Percentiles rank a stretch among this genome's conserved stretches.
These are phyloP conservation scores for Mortierella alpina DNA, from an alignment of 192 early-diverging fungal genomes.

Conservation along the genomic window DNA sequence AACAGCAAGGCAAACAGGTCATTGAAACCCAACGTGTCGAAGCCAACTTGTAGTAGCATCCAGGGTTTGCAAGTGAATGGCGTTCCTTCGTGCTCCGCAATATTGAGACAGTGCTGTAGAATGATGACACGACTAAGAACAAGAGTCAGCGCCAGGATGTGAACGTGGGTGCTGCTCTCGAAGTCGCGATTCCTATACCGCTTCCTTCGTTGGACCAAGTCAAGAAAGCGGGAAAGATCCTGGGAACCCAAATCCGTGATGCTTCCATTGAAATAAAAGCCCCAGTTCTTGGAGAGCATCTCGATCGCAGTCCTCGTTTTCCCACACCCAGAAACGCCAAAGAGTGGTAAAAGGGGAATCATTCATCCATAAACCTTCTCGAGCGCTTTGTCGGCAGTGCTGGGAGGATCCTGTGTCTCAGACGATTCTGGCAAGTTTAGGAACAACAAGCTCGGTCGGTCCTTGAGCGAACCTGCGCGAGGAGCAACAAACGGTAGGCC, in stretches of 20 bases:
- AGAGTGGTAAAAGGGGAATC: conserved; percentile 11
- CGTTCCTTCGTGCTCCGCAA: conserved; percentile 13
- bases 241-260: conserved; percentile 15
- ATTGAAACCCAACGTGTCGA: conserved; percentile 4
- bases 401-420: conserved; percentile 25
- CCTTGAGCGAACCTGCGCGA: not conserved
- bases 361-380: conserved; percentile 9
- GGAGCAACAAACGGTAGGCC: conserved; percentile 10
- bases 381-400: conserved; percentile 21
- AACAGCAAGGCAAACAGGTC: conserved; percentile 35
- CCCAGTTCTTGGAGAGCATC: conserved; percentile 36
- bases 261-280: conserved; percentile 40
- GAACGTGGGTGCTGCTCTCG: conserved; percentile 17
- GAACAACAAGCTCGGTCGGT: conserved; percentile 31
- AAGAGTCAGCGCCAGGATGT: conserved; percentile 23
- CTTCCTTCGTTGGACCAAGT: not conserved
- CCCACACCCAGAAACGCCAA: conserved; percentile 37
- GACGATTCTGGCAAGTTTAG: conserved; percentile 26
- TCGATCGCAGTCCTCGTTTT: conserved; percentile 37
- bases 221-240: conserved; percentile 20
- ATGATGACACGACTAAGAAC: conserved; percentile 25
- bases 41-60: conserved; percentile 25
- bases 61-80: conserved; percentile 33
- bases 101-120: conserved; percentile 18
- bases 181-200: not conserved